Evolutionary conservation across 116 monocot species (phyloP).

Genomic region (Iris pallida): DNA sequence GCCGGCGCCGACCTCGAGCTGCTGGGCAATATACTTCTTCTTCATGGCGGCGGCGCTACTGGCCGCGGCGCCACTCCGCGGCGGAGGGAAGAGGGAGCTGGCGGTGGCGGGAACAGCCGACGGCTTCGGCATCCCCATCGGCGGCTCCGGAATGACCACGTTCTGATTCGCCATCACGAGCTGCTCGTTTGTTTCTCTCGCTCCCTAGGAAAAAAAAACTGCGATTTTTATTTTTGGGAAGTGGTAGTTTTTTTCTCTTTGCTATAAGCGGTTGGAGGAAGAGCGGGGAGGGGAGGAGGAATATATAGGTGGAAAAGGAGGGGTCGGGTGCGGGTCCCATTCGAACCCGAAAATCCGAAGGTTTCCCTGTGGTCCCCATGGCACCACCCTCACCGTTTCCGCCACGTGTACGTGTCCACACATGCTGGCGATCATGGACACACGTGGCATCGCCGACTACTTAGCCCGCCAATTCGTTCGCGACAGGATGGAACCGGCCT

Average conservation of each 20-base stretch:
- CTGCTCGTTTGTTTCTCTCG: too few species aligned
- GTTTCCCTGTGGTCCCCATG: too few species aligned
- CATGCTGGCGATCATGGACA: too few species aligned
- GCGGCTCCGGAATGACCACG: slow-evolving; percentile 8
- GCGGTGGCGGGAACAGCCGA: neutral
- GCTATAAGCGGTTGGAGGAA: neutral
- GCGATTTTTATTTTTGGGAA: neutral
- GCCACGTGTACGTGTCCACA: too few species aligned
- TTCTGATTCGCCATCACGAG: slow-evolving; percentile 17
- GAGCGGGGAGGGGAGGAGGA: neutral
- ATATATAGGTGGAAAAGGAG: neutral
- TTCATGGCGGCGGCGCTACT: neutral
- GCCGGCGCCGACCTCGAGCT: slow-evolving; percentile 4
- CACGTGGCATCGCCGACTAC: too few species aligned
- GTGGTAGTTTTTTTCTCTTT: too few species aligned
- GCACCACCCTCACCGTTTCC: too few species aligned
- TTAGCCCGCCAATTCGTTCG: too few species aligned
- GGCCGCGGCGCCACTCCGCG: neutral
- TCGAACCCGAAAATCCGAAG: too few species aligned
- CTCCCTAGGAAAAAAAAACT: too few species aligned
- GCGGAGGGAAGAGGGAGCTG: neutral
- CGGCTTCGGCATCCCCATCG: neutral
- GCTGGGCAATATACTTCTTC: neutral
- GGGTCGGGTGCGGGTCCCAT: too few species aligned
- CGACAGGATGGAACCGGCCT: too few species aligned